Evolutionary conservation across 2,329 filamentous ascomycete species (phyloP).

Genomic region (Talaromyces sp.): DNA sequence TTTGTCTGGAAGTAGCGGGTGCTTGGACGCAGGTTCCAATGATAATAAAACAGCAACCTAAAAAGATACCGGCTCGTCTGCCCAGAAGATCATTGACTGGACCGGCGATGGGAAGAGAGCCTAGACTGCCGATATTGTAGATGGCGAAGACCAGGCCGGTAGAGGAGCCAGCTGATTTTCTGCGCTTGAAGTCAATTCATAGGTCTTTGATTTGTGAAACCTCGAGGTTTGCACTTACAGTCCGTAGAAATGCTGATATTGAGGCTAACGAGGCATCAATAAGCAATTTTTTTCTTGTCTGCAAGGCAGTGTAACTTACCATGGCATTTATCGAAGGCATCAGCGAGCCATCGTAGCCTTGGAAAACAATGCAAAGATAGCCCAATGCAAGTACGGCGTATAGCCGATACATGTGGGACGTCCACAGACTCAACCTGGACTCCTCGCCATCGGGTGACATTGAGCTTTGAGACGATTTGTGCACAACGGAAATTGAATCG

Average conservation of each 20-base stretch:
- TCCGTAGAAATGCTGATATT: slow-evolving; percentile 16
- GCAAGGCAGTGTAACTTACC: not conserved
- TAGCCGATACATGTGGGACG: slow-evolving; percentile 13
- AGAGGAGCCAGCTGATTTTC: slow-evolving; percentile 11
- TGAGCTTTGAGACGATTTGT: not conserved
- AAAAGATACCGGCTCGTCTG: slow-evolving; percentile 13
- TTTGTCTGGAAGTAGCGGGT: slow-evolving; percentile 8
- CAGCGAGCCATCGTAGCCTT: slow-evolving; percentile 17
- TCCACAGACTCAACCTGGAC: slow-evolving; percentile 7
- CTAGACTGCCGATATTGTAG: slow-evolving; percentile 17
- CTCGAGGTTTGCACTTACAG: slow-evolving; percentile 5
- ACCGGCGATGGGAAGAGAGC: slow-evolving; percentile 9
- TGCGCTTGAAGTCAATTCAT: not conserved
- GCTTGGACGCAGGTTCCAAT: slow-evolving; percentile 18
- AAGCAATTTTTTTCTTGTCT: not conserved
- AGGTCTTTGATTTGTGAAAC: not conserved
- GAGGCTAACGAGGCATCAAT: slow-evolving; percentile 4
- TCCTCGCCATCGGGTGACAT: slow-evolving; percentile 6
- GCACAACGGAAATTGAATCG: not conserved
- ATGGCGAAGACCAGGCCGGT: slow-evolving; percentile 18
- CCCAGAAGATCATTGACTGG: slow-evolving; percentile 14
- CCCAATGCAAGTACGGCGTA: slow-evolving; percentile 15
- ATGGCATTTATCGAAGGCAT: slow-evolving; percentile 18
- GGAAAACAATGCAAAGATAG: slow-evolving; percentile 16
- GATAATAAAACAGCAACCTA: slow-evolving; percentile 14